Conservation (phyloP, 257 asterid genomes). For the Ocimum tenuiflorum region DNA sequence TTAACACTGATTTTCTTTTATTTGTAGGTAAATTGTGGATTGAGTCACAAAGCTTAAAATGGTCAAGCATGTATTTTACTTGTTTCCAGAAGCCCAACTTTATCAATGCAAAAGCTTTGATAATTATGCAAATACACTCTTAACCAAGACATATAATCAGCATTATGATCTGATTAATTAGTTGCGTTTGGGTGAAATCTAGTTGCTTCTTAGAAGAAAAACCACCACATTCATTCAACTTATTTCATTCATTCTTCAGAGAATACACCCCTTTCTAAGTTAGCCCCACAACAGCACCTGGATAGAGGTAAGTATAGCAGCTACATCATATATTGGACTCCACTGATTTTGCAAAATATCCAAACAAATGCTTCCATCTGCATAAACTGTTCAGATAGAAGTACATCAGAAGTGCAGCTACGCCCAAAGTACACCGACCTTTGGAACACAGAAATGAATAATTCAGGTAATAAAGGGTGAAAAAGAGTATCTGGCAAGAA, state of each 20-base stretch:
- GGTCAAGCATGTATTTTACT: not conserved
- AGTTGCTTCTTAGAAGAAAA: not conserved
- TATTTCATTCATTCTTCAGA: not conserved
- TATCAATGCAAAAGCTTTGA: not conserved
- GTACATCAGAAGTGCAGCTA: not conserved
- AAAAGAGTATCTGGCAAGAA: not conserved
- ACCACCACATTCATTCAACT: not conserved
- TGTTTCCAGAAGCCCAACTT: not conserved
- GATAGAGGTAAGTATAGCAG: conserved; percentile 82
- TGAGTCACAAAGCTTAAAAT: not conserved
- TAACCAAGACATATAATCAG: not conserved
- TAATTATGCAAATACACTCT: no score
- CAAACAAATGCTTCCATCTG: conserved; percentile 87
- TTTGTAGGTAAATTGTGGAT: not conserved
- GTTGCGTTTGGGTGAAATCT: no score
- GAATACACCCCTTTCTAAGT: not conserved
- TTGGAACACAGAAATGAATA: not conserved
- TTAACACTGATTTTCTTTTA: not conserved
- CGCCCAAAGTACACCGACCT: not conserved
- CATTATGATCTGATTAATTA: not conserved
- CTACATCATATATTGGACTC: conserved; percentile 93
- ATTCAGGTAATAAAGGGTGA: not conserved
- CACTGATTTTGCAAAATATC: conserved; percentile 94
- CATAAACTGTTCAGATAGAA: conserved; percentile 52
- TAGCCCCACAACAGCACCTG: conserved; percentile 41